Percentiles rank a stretch among this genome's conserved stretches.
Evolutionary conservation across 2,329 filamentous ascomycete genomes (phyloP).

Genomic region (Amauroascus verrucosus): DNA sequence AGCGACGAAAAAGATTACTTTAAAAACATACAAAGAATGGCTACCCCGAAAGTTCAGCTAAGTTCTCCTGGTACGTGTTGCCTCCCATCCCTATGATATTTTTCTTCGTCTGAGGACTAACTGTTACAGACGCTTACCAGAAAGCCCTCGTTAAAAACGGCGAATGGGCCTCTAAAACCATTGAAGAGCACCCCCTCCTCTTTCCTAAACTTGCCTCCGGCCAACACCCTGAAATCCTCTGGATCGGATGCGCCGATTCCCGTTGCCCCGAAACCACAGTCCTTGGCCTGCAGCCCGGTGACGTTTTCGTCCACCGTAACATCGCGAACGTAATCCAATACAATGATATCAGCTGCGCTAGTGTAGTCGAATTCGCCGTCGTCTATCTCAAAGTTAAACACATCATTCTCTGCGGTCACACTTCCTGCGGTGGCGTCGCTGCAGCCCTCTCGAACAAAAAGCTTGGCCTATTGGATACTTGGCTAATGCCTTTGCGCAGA

Average conservation of each 20-base stretch:
- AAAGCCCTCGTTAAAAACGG: constrained; percentile 59
- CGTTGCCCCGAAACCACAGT: constrained; percentile 76
- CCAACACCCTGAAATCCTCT: constrained; percentile 56
- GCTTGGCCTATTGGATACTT: constrained; percentile 51
- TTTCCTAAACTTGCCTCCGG: constrained; percentile 58
- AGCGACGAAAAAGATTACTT: constrained; percentile 6
- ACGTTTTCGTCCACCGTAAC: constrained; percentile 83
- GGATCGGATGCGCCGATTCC: constrained; percentile 80
- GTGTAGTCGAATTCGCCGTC: constrained; percentile 73
- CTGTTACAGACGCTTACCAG: constrained; percentile 46
- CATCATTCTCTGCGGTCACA: constrained; percentile 53
- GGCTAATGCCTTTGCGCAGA: constrained; percentile 49
- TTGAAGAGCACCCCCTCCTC: constrained; percentile 57
- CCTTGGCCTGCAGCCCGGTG: constrained; percentile 65
- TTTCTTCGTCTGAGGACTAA: neutral
- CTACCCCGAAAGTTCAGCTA: neutral
- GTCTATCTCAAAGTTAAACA: constrained; percentile 56
- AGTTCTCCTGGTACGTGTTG: constrained; percentile 1
- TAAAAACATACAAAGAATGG: constrained; percentile 9
- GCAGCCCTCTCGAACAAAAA: constrained; percentile 47
- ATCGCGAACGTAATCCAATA: constrained; percentile 73
- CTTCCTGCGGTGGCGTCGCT: constrained; percentile 49
- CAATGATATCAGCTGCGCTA: constrained; percentile 62
- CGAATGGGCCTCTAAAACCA: constrained; percentile 57
- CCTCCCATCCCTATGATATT: neutral